A percentile compares a stretch with the other conserved stretches of the same genome.
Evolutionary conservation across 495 filamentous ascomycete genomes (phyloP).

Genomic region (Podospora pseudopauciseta): DNA sequence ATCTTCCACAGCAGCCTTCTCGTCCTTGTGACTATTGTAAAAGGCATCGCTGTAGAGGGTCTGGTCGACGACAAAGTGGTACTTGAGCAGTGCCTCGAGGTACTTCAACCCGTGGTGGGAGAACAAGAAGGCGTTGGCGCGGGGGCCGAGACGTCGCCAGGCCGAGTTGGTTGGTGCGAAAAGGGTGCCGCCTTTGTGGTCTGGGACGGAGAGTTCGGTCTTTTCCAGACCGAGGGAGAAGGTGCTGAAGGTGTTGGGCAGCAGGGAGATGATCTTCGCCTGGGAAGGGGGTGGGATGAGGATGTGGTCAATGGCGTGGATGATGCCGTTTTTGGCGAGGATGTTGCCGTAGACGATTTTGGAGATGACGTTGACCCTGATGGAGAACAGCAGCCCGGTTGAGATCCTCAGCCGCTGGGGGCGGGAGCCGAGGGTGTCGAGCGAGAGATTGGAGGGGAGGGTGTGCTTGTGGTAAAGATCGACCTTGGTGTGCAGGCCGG

Average conservation of each 20-base stretch:
- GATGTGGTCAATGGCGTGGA: constrained; percentile 70
- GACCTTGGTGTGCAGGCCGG: constrained; percentile 57
- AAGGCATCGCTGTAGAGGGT: constrained; percentile 81
- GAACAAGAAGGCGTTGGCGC: constrained; percentile 75
- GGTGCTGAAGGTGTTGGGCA: constrained; percentile 73
- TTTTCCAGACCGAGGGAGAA: constrained; percentile 65
- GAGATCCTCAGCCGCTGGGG: constrained; percentile 58
- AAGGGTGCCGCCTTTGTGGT: constrained; percentile 51
- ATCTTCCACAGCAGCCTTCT: constrained; percentile 5
- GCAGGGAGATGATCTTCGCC: constrained; percentile 56
- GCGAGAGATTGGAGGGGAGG: constrained; percentile 61
- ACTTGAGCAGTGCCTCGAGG: constrained; percentile 69
- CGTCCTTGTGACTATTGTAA: constrained; percentile 44
- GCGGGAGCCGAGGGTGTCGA: constrained; percentile 50
- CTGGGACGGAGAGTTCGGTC: constrained; percentile 54
- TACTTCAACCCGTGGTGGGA: constrained; percentile 62
- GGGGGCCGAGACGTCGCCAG: constrained; percentile 65
- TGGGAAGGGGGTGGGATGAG: constrained; percentile 68
- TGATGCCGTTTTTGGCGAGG: constrained; percentile 65
- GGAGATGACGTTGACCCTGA: constrained; percentile 71
- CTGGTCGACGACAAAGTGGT: constrained; percentile 69
- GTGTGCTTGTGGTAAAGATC: constrained; percentile 58
- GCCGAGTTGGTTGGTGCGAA: constrained; percentile 76
- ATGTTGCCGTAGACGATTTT: constrained; percentile 63
- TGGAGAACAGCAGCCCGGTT: constrained; percentile 51